Evolutionary conservation across 163 green algal species (phyloP), one percentile per base, ranked within the genome.

Genomic region (Coccomyxa subellipsoidea): DNA sequence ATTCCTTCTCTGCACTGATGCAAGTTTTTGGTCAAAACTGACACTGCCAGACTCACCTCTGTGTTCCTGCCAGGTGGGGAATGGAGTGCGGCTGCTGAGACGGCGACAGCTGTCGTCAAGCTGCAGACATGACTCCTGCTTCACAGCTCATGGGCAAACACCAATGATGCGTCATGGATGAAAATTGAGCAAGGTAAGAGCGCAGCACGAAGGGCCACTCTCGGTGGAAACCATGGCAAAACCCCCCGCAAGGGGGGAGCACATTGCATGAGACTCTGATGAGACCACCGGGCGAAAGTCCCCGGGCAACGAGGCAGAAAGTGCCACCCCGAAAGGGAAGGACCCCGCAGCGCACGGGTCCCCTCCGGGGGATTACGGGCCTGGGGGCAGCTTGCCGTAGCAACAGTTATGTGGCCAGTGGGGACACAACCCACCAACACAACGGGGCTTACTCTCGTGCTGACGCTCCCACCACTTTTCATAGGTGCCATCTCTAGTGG

Each of bases 371-470:
- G 31, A 73, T 76, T 80, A 76, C 54, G 39, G 77, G 85, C 87
- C 82, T 85, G 38, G 80, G 89, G 92, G 93, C 94, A 97, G 93
- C 92, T 97, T 85, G 92, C 94, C 94, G 95, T 94, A 94, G 89
- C 88, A 82, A 98, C 95, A 98, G 94, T 98, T 91, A 98, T 98
- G 92, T 97, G 90, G 92, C 90, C 94, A 93, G 90, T 93, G 88
- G 92, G 88, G 86, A 90, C 38, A 66, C 86, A 93, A 94, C 88
- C 91, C 88, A 88, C 85, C 81, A 98, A 98, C 95, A 90, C 85
- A 98, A 98, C 93, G 95, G 95, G 95, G 95, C 95, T 98, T 97
- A 98, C 94, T 98, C 94, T 96, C 87, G 91, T 87, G 91, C 93
- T 97, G 93, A 97, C 91, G 76, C 76, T 69, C 76, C 38, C 76